A percentile compares a stretch with the other conserved stretches of the same genome.
phyloP scores from a whole-genome alignment of 768 basidiomycete species.

The Amanita pallidorosea region DNA sequence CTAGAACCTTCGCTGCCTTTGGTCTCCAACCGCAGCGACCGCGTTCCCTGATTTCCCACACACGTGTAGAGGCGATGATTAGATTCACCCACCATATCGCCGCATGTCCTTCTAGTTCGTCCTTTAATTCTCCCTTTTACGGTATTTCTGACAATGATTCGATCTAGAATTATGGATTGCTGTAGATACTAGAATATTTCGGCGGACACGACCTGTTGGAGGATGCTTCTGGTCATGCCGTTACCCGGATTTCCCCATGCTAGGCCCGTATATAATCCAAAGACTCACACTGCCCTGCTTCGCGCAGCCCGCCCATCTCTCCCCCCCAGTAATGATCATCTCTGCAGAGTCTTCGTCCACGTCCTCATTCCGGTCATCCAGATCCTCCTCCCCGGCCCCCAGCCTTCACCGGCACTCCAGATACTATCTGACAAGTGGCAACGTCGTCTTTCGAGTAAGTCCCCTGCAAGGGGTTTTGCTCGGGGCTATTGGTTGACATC shows the following conservation, averaged over 20 bases:
- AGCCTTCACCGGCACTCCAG: background rate
- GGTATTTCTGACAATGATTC: background rate
- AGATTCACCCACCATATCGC: background rate
- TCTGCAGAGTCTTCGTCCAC: background rate
- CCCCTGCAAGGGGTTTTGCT: background rate
- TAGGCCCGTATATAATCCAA: too few relatives aligned
- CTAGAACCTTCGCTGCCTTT: too few relatives aligned
- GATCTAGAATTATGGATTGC: background rate
- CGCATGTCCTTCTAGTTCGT: background rate
- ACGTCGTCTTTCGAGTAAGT: conserved; percentile 6
- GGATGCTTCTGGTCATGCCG: too few relatives aligned
- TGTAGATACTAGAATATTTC: background rate
- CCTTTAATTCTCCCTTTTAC: background rate
- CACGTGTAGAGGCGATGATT: background rate
- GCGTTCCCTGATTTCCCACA: background rate
- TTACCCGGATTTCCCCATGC: background rate
- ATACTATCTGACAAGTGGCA: conserved; percentile 6
- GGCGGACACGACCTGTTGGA: background rate
- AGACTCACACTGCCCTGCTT: background rate
- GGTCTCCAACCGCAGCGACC: background rate
- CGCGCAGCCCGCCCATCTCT: background rate
- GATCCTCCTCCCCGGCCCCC: background rate
- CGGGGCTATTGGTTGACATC: conserved; percentile 2
- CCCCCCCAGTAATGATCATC: too few relatives aligned
- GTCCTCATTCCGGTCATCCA: too few relatives aligned